These are phyloP conservation scores for Lipomyces oligophaga DNA, from an alignment of 805 yeast genomes.

Conservation along the genomic window DNA sequence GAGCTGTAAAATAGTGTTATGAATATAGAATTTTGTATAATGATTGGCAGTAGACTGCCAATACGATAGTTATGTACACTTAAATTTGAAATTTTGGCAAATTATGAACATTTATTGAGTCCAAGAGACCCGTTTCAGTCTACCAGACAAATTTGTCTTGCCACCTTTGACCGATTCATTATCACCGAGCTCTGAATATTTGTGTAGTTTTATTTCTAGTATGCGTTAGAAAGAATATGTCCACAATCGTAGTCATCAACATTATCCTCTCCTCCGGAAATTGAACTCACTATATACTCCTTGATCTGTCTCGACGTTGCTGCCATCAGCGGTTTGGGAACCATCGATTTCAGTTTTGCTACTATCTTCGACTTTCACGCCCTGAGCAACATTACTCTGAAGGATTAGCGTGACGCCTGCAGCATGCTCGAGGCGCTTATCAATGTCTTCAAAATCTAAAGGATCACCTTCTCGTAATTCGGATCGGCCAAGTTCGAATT, in stretches of 20 bases:
- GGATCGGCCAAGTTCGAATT: constrained; percentile 41
- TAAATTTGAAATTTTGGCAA: too few relatives aligned
- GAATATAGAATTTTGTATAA: too few relatives aligned
- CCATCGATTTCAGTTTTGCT: too few relatives aligned
- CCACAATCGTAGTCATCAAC: constrained; percentile 2
- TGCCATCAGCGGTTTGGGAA: too few relatives aligned
- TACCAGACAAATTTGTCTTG: constrained; percentile 23
- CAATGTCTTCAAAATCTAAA: constrained; percentile 43
- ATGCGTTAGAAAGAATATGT: too few relatives aligned
- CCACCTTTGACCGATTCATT: constrained; percentile 64
- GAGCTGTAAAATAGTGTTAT: constrained; percentile 13
- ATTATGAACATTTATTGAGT: neutral
- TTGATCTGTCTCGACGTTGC: constrained; percentile 65
- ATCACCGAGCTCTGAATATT: constrained; percentile 84
- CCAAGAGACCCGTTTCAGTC: constrained; percentile 15
- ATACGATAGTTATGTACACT: too few relatives aligned
- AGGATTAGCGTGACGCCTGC: constrained; percentile 70
- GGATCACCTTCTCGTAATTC: constrained; percentile 7
- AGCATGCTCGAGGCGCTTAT: constrained; percentile 52
- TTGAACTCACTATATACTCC: neutral
- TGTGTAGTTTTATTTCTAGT: constrained; percentile 63
- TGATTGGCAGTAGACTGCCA: too few relatives aligned
- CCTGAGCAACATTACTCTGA: constrained; percentile 81
- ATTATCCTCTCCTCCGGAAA: neutral
- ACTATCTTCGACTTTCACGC: constrained; percentile 46